phyloP scores from a whole-genome alignment of 495 filamentous ascomycete genomes.

The Parmelia sp. region DNA sequence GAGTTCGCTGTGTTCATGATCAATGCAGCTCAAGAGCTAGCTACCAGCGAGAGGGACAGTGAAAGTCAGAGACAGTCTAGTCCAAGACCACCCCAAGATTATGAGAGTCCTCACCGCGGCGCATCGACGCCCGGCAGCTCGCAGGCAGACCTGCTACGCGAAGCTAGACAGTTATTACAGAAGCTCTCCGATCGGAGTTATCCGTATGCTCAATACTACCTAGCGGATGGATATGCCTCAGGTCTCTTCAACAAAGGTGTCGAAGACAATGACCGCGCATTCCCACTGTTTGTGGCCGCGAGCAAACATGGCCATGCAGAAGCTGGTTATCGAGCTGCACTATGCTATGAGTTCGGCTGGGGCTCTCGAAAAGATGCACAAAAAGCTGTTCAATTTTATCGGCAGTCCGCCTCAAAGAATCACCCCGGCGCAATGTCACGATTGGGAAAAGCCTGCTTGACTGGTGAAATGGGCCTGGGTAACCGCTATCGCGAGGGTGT shows the following conservation, averaged over 20 bases:
- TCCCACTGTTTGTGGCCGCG: conserved; percentile 84
- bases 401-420: conserved; percentile 81
- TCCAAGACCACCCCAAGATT: conserved; percentile 30
- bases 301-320: conserved; percentile 97
- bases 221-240: conserved; percentile 88
- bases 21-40: conserved; percentile 67
- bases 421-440: conserved; percentile 93
- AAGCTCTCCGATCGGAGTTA: conserved; percentile 79
- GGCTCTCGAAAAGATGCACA: conserved; percentile 79
- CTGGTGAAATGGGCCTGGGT: conserved; percentile 75
- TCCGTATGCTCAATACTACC: conserved; percentile 95
- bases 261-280: conserved; percentile 82
- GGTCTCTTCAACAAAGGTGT: conserved; percentile 91
- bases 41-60: conserved; percentile 35
- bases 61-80: conserved; percentile 31
- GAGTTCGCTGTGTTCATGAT: conserved; percentile 94
- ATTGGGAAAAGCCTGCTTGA: conserved; percentile 82
- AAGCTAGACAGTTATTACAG: conserved; percentile 83
- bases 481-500: conserved; percentile 86
- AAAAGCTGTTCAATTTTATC: conserved; percentile 90
- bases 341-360: conserved; percentile 99
- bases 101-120: conserved; percentile 37
- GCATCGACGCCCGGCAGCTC: conserved; percentile 35
- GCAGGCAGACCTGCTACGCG: conserved; percentile 65
- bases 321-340: conserved; percentile 83